These are phyloP conservation scores for Claviceps sp. DNA, from an alignment of 2,329 filamentous ascomycete species.

Conservation along the genomic window DNA sequence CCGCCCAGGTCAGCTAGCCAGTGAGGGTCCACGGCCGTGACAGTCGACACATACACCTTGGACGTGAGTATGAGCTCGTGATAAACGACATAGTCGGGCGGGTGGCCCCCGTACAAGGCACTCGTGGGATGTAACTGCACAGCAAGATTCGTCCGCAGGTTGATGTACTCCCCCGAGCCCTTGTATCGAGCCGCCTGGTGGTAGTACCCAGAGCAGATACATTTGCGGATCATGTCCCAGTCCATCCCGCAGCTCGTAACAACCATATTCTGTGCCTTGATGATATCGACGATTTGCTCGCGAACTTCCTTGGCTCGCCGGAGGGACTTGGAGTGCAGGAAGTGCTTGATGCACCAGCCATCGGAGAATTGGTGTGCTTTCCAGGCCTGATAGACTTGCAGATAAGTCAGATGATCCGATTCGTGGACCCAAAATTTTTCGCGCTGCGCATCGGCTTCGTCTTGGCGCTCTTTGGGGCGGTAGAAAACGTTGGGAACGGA, in stretches of 20 bases:
- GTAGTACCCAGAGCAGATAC: slow-evolving; percentile 96
- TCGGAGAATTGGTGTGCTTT: slow-evolving; percentile 80
- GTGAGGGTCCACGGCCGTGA: slow-evolving; percentile 89
- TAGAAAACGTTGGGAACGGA: slow-evolving; percentile 96
- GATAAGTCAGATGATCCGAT: slow-evolving; percentile 87
- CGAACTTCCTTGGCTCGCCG: slow-evolving; percentile 86
- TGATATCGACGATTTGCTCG: slow-evolving; percentile 86
- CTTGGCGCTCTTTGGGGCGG: slow-evolving; percentile 87
- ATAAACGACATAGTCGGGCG: slow-evolving; percentile 95
- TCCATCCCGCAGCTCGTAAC: slow-evolving; percentile 85
- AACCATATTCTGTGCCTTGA: slow-evolving; percentile 83
- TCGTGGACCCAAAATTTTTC: slow-evolving; percentile 99
- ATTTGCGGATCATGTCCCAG: slow-evolving; percentile 91
- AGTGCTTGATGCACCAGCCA: slow-evolving; percentile 85
- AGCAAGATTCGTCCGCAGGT: slow-evolving; percentile 84
- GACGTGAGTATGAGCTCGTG: slow-evolving; percentile 94
- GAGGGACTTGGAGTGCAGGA: slow-evolving; percentile 88
- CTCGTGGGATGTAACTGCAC: slow-evolving; percentile 91
- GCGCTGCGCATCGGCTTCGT: slow-evolving; percentile 86
- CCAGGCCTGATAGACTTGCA: slow-evolving; percentile 96
- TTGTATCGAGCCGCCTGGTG: slow-evolving; percentile 94
- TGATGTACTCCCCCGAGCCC: slow-evolving; percentile 94
- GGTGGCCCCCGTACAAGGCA: slow-evolving; percentile 85
- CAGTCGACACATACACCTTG: slow-evolving; percentile 96
- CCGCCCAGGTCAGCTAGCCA: slow-evolving; percentile 95